Conservation (phyloP, 2,329 filamentous ascomycete genomes). For the Paecilomyces niveus region DNA sequence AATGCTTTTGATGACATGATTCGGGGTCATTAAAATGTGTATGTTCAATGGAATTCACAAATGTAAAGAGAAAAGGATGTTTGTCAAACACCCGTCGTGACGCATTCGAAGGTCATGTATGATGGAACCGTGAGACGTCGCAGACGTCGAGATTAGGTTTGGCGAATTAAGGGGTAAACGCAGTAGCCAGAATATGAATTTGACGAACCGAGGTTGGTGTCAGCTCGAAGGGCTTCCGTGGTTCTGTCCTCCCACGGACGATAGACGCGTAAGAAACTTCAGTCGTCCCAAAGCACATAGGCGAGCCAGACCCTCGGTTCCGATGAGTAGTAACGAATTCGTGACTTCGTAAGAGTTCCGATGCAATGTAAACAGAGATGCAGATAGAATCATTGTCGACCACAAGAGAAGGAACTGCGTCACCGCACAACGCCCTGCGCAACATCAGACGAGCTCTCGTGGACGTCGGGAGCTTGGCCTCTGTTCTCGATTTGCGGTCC, state of each 20-base stretch:
- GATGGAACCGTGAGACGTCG: background rate
- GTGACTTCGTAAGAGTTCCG: background rate
- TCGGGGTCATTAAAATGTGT: background rate
- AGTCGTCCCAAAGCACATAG: background rate
- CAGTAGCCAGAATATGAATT: background rate
- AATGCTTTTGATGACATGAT: background rate
- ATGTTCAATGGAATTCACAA: background rate
- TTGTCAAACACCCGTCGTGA: background rate
- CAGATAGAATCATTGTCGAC: background rate
- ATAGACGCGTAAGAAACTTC: background rate
- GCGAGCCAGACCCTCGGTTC: background rate
- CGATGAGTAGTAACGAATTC: background rate
- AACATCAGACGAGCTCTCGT: background rate
- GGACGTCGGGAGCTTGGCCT: background rate
- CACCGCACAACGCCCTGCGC: background rate
- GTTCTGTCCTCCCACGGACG: background rate
- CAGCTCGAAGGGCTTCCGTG: background rate
- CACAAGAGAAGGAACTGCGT: background rate
- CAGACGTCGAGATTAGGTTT: background rate
- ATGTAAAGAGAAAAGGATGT: background rate
- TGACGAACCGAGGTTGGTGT: background rate
- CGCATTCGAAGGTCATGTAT: background rate
- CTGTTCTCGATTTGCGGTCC: background rate
- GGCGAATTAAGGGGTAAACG: background rate
- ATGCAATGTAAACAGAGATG: background rate